Evolutionary conservation across 148 eudicot genomes (phyloP).

Genomic region (Silene conica): DNA sequence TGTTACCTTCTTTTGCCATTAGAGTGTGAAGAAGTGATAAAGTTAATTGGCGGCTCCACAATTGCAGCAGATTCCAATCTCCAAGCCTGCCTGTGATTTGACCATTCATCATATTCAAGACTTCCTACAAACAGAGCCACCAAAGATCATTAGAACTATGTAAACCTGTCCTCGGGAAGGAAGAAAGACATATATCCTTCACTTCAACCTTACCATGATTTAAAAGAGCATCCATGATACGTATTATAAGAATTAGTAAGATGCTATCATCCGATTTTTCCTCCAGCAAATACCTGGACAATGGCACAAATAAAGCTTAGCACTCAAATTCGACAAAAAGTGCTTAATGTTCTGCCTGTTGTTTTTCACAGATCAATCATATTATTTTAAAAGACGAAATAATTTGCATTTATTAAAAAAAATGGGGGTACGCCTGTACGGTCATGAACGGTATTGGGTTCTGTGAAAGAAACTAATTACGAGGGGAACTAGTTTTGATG

Average conservation of each 20-base stretch:
- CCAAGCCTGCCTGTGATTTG: conserved; percentile 95
- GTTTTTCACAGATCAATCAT: not conserved
- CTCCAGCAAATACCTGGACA: conserved; percentile 73
- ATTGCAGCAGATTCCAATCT: conserved; percentile 91
- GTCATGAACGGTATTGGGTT: not conserved
- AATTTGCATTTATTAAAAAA: not conserved
- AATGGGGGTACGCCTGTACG: not conserved
- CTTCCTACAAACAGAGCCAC: conserved; percentile 46
- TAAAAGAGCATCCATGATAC: conserved; percentile 80
- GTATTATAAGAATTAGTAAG: conserved; percentile 75
- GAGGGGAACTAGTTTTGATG: not conserved
- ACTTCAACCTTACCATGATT: conserved; percentile 58
- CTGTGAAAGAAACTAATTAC: not conserved
- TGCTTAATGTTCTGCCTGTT: not conserved
- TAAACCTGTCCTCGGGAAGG: not conserved
- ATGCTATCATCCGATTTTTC: conserved; percentile 96
- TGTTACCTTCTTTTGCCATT: conserved; percentile 74
- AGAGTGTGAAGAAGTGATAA: conserved; percentile 65
- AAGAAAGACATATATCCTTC: not conserved
- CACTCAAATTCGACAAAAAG: conserved; percentile 17
- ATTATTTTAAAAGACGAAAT: not conserved
- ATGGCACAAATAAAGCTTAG: conserved; percentile 24
- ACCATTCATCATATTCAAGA: conserved; percentile 94
- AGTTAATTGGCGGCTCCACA: conserved; percentile 80
- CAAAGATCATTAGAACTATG: not conserved